These are phyloP conservation scores for Colletotrichum sp. DNA, from an alignment of 2,329 filamentous ascomycete genomes.

Conservation along the genomic window DNA sequence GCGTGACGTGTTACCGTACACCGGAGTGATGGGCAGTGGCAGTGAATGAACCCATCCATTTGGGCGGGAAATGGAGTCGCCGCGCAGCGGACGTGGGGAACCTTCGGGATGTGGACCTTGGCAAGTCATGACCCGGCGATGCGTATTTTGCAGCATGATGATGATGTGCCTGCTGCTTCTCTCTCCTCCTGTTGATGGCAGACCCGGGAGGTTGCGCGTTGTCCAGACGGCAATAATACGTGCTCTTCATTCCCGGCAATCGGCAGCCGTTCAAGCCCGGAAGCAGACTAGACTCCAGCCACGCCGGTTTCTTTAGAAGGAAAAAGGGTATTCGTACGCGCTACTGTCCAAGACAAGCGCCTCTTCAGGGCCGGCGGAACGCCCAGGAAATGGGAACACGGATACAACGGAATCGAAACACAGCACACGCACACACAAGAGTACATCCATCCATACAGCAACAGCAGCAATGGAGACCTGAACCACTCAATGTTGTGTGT, in stretches of 20 bases:
- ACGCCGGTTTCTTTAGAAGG: background rate
- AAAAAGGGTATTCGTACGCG: background rate
- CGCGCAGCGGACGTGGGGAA: background rate
- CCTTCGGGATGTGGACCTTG: background rate
- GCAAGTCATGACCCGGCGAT: background rate
- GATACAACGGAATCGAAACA: conserved; percentile 7
- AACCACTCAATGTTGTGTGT: background rate
- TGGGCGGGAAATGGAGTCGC: background rate
- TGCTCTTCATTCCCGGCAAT: background rate
- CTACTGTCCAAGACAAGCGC: background rate
- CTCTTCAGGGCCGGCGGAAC: background rate
- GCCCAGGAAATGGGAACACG: background rate
- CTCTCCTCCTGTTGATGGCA: background rate
- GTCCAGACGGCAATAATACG: background rate
- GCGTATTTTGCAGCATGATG: background rate
- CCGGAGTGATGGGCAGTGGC: background rate
- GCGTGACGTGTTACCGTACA: conserved; percentile 6
- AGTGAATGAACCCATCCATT: background rate
- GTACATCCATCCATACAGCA: background rate
- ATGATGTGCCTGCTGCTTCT: background rate
- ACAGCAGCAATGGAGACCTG: background rate
- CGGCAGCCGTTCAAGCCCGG: background rate
- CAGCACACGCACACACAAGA: background rate
- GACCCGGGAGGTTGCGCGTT: background rate
- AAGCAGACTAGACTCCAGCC: background rate